These are phyloP conservation scores for Carallia pectinifolia DNA, from an alignment of 345 rosid species.

Conservation along the genomic window DNA sequence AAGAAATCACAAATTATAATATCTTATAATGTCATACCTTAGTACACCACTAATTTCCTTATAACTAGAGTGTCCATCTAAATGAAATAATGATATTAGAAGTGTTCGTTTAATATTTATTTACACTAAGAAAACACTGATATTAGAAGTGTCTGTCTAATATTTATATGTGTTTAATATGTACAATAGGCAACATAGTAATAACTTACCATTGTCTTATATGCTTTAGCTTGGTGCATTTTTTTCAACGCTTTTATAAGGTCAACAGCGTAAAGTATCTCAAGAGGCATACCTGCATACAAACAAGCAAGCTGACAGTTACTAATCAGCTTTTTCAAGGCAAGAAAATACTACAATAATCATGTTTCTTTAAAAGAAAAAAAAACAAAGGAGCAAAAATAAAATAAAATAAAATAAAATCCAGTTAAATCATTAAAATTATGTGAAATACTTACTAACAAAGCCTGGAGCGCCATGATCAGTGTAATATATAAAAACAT, in stretches of 20 bases:
- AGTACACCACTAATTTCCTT: constrained; percentile 22
- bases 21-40: not conserved
- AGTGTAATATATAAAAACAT: constrained; percentile 51
- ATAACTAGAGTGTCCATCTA: no score
- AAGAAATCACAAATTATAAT: not conserved
- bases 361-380: constrained; percentile 31
- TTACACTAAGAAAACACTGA: no score
- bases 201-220: constrained; percentile 43
- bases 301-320: not conserved
- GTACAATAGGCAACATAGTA: no score
- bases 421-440: not conserved
- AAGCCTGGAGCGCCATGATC: constrained; percentile 61
- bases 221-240: constrained; percentile 37
- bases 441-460: constrained; percentile 23
- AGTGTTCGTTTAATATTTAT: no score
- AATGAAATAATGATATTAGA: no score
- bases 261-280: constrained; percentile 36
- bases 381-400: no score
- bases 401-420: no score
- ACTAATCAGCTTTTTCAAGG: not conserved
- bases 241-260: constrained; percentile 45
- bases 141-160: no score
- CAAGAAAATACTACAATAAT: not conserved
- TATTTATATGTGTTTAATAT: no score
- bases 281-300: constrained; percentile 42